Evolutionary conservation across 108 stramenopile genomes (phyloP).

Genomic region (Pseudonitzschia multiseries): DNA sequence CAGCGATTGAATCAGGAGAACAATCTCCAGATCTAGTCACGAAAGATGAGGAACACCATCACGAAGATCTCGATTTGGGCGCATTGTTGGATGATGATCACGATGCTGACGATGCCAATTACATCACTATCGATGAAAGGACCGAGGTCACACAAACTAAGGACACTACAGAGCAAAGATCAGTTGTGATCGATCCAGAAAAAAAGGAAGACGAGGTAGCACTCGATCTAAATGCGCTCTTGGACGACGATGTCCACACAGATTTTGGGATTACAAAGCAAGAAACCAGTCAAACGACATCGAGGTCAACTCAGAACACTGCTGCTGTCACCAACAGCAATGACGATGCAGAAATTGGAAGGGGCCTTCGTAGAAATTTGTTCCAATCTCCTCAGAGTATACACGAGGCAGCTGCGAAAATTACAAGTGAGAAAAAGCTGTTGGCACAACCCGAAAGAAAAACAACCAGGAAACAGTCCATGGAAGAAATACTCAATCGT

Average conservation of each 20-base stretch:
- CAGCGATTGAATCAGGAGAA: background rate
- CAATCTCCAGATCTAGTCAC: background rate
- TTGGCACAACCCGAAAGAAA: background rate
- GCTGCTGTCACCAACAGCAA: background rate
- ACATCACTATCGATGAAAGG: background rate
- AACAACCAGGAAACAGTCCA: background rate
- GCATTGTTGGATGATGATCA: slow-evolving; percentile 7
- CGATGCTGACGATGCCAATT: background rate
- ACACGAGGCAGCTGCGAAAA: background rate
- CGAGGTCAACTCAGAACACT: background rate
- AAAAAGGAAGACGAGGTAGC: background rate
- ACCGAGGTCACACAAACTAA: background rate
- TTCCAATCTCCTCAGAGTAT: background rate
- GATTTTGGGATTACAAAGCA: background rate
- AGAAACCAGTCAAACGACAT: background rate
- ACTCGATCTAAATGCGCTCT: background rate
- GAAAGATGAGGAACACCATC: background rate
- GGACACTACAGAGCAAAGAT: background rate
- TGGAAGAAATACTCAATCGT: background rate
- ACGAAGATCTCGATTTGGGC: background rate
- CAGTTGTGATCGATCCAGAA: background rate
- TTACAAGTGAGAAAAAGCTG: background rate
- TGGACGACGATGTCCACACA: background rate
- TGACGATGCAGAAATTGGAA: background rate
- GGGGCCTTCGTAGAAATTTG: background rate